Evolutionary conservation across 257 asterid species (phyloP).

Genomic region (Solanum peruvianum): DNA sequence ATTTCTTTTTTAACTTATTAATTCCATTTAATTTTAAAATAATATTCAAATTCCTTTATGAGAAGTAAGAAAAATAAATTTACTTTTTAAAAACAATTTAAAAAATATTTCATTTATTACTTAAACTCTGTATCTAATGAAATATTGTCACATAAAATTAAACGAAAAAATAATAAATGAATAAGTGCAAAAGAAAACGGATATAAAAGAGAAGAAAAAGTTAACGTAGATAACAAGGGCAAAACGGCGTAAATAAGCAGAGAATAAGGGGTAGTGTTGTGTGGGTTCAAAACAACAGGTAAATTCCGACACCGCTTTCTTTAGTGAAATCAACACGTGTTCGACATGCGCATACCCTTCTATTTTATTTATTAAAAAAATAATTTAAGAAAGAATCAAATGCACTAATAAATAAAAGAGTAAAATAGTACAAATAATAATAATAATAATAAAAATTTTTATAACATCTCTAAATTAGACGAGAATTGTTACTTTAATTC

Average conservation of each 20-base stretch:
- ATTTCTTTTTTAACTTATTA: too few relatives aligned
- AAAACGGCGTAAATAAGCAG: constrained; percentile 6
- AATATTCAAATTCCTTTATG: too few relatives aligned
- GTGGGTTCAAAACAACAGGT: constrained; percentile 6
- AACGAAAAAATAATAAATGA: too few relatives aligned
- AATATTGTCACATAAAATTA: too few relatives aligned
- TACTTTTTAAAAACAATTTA: too few relatives aligned
- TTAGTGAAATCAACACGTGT: constrained; percentile 37
- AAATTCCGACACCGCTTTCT: constrained; percentile 2
- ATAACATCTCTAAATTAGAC: too few relatives aligned
- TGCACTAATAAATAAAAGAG: not conserved
- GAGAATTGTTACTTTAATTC: too few relatives aligned
- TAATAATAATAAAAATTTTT: too few relatives aligned
- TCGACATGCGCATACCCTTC: constrained; percentile 4
- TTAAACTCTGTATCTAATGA: too few relatives aligned
- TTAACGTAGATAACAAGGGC: not conserved
- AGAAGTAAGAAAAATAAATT: too few relatives aligned
- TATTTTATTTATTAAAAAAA: not conserved
- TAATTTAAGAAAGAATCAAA: not conserved
- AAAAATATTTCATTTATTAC: too few relatives aligned
- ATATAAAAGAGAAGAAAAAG: not conserved
- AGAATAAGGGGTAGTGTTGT: not conserved
- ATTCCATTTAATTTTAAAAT: too few relatives aligned
- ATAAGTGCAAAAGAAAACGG: not conserved
- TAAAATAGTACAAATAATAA: not conserved